These are phyloP conservation scores for Bacidia gigantensis DNA, from an alignment of 495 filamentous ascomycete genomes.

Conservation along the genomic window DNA sequence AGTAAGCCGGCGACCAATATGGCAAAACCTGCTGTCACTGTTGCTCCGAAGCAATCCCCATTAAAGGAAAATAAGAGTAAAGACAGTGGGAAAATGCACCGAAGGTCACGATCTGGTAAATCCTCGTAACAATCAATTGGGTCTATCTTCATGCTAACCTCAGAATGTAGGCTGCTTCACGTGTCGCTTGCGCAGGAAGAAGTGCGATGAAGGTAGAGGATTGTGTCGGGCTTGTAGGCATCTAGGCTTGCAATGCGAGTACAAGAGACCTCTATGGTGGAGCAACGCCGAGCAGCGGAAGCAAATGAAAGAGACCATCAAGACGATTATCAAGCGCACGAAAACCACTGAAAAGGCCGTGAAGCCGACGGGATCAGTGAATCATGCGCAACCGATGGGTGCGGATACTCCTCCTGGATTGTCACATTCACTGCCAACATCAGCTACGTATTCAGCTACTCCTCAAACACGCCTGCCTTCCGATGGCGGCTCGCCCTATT, in stretches of 20 bases:
- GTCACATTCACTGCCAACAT: constrained; percentile 68
- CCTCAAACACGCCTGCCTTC: constrained; percentile 59
- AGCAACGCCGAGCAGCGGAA: constrained; percentile 74
- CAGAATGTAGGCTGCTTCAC: constrained; percentile 75
- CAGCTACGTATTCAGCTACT: constrained; percentile 58
- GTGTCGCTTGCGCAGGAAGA: constrained; percentile 87
- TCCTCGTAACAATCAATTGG: constrained; percentile 7
- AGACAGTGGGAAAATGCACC: constrained; percentile 59
- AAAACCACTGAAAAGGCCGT: constrained; percentile 76
- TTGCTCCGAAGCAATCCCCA: constrained; percentile 29
- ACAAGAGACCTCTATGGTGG: constrained; percentile 96
- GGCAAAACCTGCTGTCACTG: constrained; percentile 27
- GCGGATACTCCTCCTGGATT: constrained; percentile 60
- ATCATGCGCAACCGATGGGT: constrained; percentile 18
- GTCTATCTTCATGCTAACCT: background rate
- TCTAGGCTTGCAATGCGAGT: constrained; percentile 77
- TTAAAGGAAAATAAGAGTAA: constrained; percentile 42
- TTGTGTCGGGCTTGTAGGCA: constrained; percentile 81
- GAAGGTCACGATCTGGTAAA: constrained; percentile 85
- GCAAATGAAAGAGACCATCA: constrained; percentile 84
- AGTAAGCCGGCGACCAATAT: constrained; percentile 15
- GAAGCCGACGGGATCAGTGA: constrained; percentile 18
- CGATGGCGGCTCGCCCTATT: constrained; percentile 64
- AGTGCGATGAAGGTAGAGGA: constrained; percentile 89
- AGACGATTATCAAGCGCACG: constrained; percentile 92